phyloP scores from a whole-genome alignment of 257 asterid species.

The Echium plantagineum region DNA sequence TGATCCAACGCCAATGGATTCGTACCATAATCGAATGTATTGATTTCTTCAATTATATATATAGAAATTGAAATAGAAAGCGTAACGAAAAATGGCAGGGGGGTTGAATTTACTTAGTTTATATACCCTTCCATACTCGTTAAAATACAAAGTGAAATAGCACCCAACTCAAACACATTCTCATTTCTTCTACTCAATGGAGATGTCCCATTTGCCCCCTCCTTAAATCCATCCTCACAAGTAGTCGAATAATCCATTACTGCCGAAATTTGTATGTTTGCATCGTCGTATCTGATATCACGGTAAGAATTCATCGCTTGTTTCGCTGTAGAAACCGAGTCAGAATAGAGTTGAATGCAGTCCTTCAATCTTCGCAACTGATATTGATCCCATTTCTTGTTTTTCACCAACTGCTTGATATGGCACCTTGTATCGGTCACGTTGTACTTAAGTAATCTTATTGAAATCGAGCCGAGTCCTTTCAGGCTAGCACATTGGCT shows the following conservation, averaged over 20 bases:
- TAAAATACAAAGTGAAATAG: constrained; percentile 39
- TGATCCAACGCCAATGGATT: too few relatives aligned
- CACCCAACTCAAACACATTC: constrained; percentile 37
- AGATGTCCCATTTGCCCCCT: constrained; percentile 33
- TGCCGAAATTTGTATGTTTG: constrained; percentile 36
- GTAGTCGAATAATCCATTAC: constrained; percentile 43
- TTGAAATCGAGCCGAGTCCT: constrained; percentile 52
- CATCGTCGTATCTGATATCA: constrained; percentile 24
- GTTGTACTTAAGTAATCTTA: constrained; percentile 43
- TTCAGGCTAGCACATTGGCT: constrained; percentile 42
- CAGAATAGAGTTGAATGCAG: constrained; percentile 52
- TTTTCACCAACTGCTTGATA: constrained; percentile 29
- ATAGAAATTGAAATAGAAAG: too few relatives aligned
- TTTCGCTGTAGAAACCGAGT: constrained; percentile 30
- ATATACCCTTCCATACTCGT: background rate
- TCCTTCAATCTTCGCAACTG: constrained; percentile 26
- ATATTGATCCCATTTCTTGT: constrained; percentile 20
- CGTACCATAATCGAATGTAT: too few relatives aligned
- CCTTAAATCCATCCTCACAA: constrained; percentile 58
- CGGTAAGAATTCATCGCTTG: constrained; percentile 40
- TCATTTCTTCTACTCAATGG: constrained; percentile 43
- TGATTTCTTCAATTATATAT: too few relatives aligned
- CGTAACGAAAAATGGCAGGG: too few relatives aligned
- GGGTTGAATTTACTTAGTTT: too few relatives aligned
- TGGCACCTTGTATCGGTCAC: constrained; percentile 53